Base-by-base conservation (phyloP, 768 basidiomycete species). In the Suillus fuscotomentosus region DNA sequence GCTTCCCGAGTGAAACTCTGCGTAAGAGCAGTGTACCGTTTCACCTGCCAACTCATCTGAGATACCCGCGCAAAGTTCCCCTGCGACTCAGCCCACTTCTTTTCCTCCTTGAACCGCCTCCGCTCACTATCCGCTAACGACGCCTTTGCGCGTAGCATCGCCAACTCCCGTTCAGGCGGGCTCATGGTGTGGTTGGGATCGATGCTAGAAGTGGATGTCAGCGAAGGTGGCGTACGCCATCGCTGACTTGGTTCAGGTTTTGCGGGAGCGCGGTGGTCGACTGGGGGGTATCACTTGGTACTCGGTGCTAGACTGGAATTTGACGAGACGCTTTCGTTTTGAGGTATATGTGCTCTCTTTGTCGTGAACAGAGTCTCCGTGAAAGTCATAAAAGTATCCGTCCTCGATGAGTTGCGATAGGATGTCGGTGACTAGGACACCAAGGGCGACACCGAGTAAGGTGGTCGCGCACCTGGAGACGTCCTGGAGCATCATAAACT, bases 1-100 rank as follows among this genome's bases (percentile, higher is more conserved):
- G 92, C 92, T 76, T 94, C 91, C 47, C 85, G 82, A 67, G 87
- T 88, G 70, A 91, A 94, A 66, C 89, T 90, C 75, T 92, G 87
- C 84, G 89, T 91, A 62, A 94, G 78, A 36, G 88, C 86, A 41
- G 89, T 86, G 75, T 91, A 94, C 22, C 88, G 84, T 78, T 90
- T 89, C 65, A 92, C 89, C 74, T 92, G 90, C 88, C 90, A 92
- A 70, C 87, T 87, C 82, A 94, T 86, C 78, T 95, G 88, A 34
- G 82, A 79, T 38, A 92, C 92, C 54, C 91, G 84, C 10, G 90
- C 87, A 51, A 79, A 65, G 71, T 95, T 92, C 0, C 91, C 91
- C 72, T 90, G 87, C 22, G 90, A 89, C 45, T 88, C 72, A 0
- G 93, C 93, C 93, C 93, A 95, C 73, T 93, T 92, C 68, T 86